Conservation (phyloP, 2,329 filamentous ascomycete genomes). For the Onygena corvina region DNA sequence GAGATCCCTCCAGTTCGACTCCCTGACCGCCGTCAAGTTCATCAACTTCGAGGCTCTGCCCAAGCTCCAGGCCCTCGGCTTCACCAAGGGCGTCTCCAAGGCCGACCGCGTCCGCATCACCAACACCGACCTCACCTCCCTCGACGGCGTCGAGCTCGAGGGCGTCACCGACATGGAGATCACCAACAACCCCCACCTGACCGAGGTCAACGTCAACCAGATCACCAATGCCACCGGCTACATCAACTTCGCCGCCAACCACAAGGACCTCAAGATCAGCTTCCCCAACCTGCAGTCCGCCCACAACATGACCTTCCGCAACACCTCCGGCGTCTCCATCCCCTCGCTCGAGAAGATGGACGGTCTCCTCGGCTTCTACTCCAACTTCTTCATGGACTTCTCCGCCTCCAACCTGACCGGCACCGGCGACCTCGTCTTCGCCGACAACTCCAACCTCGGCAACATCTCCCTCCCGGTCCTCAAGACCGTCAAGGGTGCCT, state of each 20-base stretch:
- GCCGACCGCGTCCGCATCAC: constrained; percentile 60
- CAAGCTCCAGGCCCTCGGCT: constrained; percentile 46
- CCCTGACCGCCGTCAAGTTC: constrained; percentile 51
- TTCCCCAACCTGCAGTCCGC: constrained; percentile 71
- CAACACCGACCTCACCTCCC: constrained; percentile 70
- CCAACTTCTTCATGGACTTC: constrained; percentile 46
- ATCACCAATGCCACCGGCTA: constrained; percentile 61
- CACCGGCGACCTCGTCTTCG: constrained; percentile 44
- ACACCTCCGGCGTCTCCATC: constrained; percentile 60
- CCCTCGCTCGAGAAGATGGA: constrained; percentile 63
- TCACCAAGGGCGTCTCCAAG: constrained; percentile 53
- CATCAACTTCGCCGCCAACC: constrained; percentile 71
- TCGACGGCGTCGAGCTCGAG: constrained; percentile 69
- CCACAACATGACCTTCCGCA: constrained; percentile 69
- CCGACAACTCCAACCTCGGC: constrained; percentile 44
- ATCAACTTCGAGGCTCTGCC: constrained; percentile 65
- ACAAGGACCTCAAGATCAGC: constrained; percentile 54
- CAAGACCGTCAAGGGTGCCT: constrained; percentile 59
- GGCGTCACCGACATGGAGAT: constrained; percentile 64
- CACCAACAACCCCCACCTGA: constrained; percentile 79
- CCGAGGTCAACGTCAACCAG: constrained; percentile 58
- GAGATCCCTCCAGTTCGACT: constrained; percentile 52
- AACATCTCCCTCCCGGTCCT: constrained; percentile 69
- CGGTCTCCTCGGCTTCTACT: constrained; percentile 72
- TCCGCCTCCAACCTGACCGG: constrained; percentile 37